Percentiles rank a stretch among this genome's conserved stretches.
Evolutionary conservation across 192 early-diverging fungal genomes (phyloP).

Genomic region (Diversispora epigaea): DNA sequence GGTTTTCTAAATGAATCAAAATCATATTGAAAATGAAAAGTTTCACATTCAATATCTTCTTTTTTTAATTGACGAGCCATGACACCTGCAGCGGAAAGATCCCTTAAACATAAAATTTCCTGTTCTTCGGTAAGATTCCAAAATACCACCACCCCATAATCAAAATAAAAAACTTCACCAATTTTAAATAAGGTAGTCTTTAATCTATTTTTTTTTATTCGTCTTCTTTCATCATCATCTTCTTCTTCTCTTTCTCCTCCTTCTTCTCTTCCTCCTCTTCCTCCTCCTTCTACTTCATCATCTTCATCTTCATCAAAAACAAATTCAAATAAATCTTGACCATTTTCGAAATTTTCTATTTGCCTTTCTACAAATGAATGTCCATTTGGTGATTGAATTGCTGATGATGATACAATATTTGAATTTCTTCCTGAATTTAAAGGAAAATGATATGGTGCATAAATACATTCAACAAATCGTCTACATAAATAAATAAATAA

Average conservation of each 20-base stretch:
- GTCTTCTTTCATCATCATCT: not conserved
- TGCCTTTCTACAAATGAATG: conserved; percentile 52
- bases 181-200: conserved; percentile 43
- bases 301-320: conserved; percentile 24
- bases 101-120: conserved; percentile 50
- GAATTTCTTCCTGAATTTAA: conserved; percentile 42
- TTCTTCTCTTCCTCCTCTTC: conserved; percentile 7
- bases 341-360: conserved; percentile 47
- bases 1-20: conserved; percentile 56
- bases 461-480: conserved; percentile 55
- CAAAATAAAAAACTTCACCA: conserved; percentile 59
- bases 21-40: conserved; percentile 83
- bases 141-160: conserved; percentile 61
- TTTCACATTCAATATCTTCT: conserved; percentile 68
- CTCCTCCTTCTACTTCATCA: not conserved
- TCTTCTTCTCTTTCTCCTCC: too few species aligned
- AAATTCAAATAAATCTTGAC: conserved; percentile 32
- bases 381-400: conserved; percentile 49
- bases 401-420: conserved; percentile 36
- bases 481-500: conserved; percentile 19
- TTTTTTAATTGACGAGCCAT: conserved; percentile 42
- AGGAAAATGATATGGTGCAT: conserved; percentile 59
- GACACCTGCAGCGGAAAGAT: conserved; percentile 42
- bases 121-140: conserved; percentile 59
- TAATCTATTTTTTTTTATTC: conserved; percentile 13